Conservation (phyloP, 2,329 filamentous ascomycete genomes). For the Cryphonectria naterciae region DNA sequence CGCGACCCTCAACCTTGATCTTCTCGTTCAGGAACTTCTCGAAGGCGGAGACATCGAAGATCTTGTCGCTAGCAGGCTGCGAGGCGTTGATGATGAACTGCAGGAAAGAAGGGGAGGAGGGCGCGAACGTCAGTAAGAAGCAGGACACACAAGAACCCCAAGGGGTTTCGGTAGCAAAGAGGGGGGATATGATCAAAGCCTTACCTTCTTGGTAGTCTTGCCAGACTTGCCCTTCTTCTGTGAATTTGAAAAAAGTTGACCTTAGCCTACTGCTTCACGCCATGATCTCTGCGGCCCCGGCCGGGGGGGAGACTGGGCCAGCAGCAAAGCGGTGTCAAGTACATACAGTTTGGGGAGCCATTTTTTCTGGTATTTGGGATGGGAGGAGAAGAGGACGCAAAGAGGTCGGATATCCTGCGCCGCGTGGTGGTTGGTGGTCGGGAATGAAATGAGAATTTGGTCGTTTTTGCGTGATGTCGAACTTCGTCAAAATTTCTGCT, state of each 20-base stretch:
- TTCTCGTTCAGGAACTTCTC: constrained; percentile 99
- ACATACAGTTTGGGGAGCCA: constrained; percentile 92
- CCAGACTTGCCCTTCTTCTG: constrained; percentile 69
- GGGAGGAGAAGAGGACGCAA: constrained; percentile 51
- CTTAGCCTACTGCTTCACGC: constrained; percentile 96
- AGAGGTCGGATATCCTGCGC: constrained; percentile 84
- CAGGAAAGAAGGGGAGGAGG: background rate
- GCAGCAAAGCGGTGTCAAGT: constrained; percentile 90
- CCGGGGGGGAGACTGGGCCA: constrained; percentile 59
- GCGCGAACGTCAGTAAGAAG: constrained; percentile 1
- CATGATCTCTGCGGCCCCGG: constrained; percentile 48
- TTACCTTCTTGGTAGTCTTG: constrained; percentile 86
- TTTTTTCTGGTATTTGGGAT: constrained; percentile 56
- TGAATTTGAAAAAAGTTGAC: constrained; percentile 52
- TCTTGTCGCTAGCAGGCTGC: constrained; percentile 98
- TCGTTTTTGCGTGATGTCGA: constrained; percentile 9
- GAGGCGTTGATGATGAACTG: constrained; percentile 99
- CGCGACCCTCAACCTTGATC: constrained; percentile 99
- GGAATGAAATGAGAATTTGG: constrained; percentile 9
- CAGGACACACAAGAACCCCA: background rate
- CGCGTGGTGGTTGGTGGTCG: constrained; percentile 40
- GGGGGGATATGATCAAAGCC: constrained; percentile 28
- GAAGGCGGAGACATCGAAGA: constrained; percentile 98
- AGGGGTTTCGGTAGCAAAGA: background rate
- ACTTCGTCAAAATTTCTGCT: constrained; percentile 2